Evolutionary conservation across 2,329 filamentous ascomycete species (phyloP).

Genomic region (Diaporthe destruens): DNA sequence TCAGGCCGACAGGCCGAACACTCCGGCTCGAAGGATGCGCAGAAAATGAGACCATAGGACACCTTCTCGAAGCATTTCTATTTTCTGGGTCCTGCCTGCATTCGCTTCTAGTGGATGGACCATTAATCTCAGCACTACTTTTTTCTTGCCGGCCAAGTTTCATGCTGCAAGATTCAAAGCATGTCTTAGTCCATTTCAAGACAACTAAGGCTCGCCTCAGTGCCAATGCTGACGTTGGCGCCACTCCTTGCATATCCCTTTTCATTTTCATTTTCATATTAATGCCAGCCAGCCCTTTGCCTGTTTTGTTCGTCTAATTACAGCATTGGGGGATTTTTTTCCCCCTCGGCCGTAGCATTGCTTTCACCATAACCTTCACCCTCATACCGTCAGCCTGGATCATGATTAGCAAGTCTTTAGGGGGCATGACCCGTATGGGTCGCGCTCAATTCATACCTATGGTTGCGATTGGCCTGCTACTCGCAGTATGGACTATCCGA

Average conservation of each 20-base stretch:
- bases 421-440: constrained; percentile 2
- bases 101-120: neutral
- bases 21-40: constrained; percentile 7
- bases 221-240: constrained; percentile 6
- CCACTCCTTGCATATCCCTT: neutral
- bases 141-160: neutral
- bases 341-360: neutral
- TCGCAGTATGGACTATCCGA: constrained; percentile 32
- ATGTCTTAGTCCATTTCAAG: constrained; percentile 19
- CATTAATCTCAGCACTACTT: neutral
- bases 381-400: neutral
- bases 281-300: neutral
- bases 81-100: neutral
- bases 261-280: neutral
- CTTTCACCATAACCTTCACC: neutral
- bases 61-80: neutral
- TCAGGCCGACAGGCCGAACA: constrained; percentile 16
- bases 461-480: constrained; percentile 17
- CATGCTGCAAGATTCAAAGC: neutral
- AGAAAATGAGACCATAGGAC: constrained; percentile 18
- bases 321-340: neutral
- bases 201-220: constrained; percentile 9
- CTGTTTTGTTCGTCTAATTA: neutral
- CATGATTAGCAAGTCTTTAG: constrained; percentile 17
- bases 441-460: constrained; percentile 11